Conservation (phyloP, 73 alveolate genomes). For the Urostyla sp. region DNA sequence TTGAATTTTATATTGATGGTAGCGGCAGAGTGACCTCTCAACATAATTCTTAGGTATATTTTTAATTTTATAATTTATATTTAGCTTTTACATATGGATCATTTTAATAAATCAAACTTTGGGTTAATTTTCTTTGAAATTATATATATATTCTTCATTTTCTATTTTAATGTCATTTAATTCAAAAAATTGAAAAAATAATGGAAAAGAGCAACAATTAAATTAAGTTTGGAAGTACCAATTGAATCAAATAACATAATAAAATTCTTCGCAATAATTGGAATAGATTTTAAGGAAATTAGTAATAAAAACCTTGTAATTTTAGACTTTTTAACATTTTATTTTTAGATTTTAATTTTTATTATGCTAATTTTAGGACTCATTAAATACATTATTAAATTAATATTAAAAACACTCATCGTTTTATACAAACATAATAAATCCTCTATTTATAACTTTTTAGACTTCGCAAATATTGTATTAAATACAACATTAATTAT, state of each 20-base stretch:
- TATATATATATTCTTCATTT: constrained; percentile 8
- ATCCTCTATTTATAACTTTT: background rate
- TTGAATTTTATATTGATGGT: constrained; percentile 36
- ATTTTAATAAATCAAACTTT: background rate
- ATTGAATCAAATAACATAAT: background rate
- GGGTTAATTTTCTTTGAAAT: constrained; percentile 44
- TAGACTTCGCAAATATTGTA: background rate
- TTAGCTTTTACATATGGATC: constrained; percentile 30
- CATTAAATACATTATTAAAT: background rate
- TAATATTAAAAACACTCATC: background rate
- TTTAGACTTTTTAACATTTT: background rate
- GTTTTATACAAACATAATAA: constrained; percentile 19
- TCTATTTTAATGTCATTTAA: constrained; percentile 16
- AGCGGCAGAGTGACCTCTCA: constrained; percentile 51
- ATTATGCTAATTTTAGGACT: constrained; percentile 22
- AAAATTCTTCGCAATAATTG: constrained; percentile 3
- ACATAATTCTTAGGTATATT: constrained; percentile 3
- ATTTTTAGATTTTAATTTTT: constrained; percentile 6
- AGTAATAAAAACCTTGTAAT: background rate
- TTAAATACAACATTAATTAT: background rate
- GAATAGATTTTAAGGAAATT: constrained; percentile 7
- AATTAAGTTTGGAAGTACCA: background rate
- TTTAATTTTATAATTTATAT: background rate
- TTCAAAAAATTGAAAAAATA: background rate
- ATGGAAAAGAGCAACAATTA: background rate